Conservation (phyloP, 257 asterid species). For the Solanum ahanhuiri region DNA sequence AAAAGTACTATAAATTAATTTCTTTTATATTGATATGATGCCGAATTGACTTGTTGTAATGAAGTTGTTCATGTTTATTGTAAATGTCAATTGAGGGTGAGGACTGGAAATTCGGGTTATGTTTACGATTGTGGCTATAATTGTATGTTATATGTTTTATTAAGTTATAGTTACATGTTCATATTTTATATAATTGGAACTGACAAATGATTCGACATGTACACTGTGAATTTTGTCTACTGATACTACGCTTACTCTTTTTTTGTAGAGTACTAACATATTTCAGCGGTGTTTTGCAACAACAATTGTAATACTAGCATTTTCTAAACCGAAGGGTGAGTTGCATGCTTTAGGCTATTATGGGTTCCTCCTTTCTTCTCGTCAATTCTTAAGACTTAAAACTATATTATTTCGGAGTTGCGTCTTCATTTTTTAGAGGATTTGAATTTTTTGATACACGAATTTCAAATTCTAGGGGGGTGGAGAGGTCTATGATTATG, state of each 20-base stretch:
- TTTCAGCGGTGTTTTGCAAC: fast-evolving
- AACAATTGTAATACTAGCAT: not conserved
- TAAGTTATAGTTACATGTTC: not conserved
- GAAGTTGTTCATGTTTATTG: not conserved
- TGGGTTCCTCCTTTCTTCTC: not conserved
- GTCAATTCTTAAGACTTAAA: not conserved
- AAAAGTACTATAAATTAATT: no score
- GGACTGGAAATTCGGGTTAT: not conserved
- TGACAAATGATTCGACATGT: not conserved
- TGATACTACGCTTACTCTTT: not conserved
- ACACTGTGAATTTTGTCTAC: not conserved
- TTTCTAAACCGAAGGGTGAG: not conserved
- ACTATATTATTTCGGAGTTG: no score
- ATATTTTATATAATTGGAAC: no score
- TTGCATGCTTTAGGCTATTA: not conserved
- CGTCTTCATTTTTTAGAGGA: not conserved
- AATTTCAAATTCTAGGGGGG: no score
- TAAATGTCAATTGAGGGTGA: not conserved
- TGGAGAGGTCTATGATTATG: no score
- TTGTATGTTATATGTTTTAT: not conserved
- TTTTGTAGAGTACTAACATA: no score
- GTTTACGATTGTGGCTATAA: not conserved
- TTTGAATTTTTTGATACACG: no score
- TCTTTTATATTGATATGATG: not conserved
- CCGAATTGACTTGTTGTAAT: not conserved